These are phyloP conservation scores for Globisporangium perplexum DNA, from an alignment of 352 stramenopile species.

Conservation along the genomic window DNA sequence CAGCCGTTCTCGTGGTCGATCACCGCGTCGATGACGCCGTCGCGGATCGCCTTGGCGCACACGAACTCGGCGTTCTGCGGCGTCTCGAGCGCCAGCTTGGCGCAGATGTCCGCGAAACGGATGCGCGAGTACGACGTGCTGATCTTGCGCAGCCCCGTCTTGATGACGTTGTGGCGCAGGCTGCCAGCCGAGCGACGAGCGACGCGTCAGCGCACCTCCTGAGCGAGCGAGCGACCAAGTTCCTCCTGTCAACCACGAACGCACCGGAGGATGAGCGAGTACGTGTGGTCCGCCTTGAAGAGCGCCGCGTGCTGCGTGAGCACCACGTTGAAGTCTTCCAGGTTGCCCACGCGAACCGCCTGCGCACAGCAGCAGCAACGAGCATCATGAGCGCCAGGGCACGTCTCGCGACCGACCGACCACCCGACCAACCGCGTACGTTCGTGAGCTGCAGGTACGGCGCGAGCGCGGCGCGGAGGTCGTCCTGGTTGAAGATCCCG, in stretches of 20 bases:
- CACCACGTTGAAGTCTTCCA: conserved; percentile 93
- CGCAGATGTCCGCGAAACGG: conserved; percentile 89
- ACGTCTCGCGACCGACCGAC: too few species aligned
- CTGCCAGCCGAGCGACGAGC: conserved; percentile 15
- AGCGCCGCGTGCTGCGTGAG: conserved; percentile 78
- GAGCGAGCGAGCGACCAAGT: too few species aligned
- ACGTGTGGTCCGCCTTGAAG: conserved; percentile 93
- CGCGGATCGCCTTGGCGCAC: conserved; percentile 96
- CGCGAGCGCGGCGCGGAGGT: conserved; percentile 84
- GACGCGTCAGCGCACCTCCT: background rate
- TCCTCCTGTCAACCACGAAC: too few species aligned
- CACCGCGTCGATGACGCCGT: conserved; percentile 97
- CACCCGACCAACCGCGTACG: conserved; percentile 24
- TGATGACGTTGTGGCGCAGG: conserved; percentile 98
- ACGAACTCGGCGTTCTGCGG: conserved; percentile 95
- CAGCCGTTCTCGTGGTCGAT: conserved; percentile 96
- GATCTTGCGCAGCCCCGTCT: conserved; percentile 97
- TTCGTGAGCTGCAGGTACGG: conserved; percentile 96
- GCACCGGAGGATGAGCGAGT: conserved; percentile 94
- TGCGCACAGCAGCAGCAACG: too few species aligned
- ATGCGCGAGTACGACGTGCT: conserved; percentile 94
- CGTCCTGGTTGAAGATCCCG: conserved; percentile 90
- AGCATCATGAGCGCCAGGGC: too few species aligned
- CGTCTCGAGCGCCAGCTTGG: conserved; percentile 91
- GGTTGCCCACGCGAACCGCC: conserved; percentile 94